Evolutionary conservation across 305 asterid genomes (phyloP).

Genomic region (Plantago rigida): DNA sequence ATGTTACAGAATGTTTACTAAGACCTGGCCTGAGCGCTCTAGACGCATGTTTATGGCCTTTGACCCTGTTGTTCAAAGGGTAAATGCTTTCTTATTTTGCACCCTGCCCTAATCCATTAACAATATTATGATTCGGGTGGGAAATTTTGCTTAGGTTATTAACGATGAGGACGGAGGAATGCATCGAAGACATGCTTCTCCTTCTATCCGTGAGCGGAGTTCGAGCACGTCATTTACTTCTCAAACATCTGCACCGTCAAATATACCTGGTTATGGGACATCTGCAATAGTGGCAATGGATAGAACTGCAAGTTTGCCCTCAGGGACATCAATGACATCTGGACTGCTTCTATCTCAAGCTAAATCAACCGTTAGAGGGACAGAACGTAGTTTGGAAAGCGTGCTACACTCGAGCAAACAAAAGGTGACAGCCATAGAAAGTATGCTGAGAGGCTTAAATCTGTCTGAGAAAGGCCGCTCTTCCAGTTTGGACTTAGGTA

Average conservation of each 20-base stretch:
- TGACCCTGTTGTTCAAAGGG: conserved; percentile 97
- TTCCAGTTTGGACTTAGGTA: conserved; percentile 99
- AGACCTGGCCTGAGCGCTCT: conserved; percentile 98
- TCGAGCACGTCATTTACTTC: conserved; percentile 49
- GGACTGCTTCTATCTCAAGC: conserved; percentile 71
- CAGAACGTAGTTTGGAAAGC: conserved; percentile 92
- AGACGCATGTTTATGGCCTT: conserved; percentile 77
- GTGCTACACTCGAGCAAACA: conserved; percentile 93
- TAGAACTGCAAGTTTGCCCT: conserved; percentile 65
- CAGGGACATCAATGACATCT: conserved; percentile 64
- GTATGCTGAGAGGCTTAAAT: conserved; percentile 89
- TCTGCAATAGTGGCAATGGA: conserved; percentile 98
- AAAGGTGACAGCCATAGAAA: conserved; percentile 94
- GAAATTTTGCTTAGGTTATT: conserved; percentile 51
- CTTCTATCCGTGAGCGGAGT: conserved; percentile 86
- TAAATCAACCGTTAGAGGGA: conserved; percentile 51
- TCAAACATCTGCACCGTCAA: conserved; percentile 60
- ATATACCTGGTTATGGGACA: conserved; percentile 86
- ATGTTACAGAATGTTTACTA: conserved; percentile 86
- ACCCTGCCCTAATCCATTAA: conserved; percentile 2
- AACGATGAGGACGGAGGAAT: conserved; percentile 97
- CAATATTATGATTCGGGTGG: conserved; percentile 1
- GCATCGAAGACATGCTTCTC: conserved; percentile 92
- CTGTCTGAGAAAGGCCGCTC: conserved; percentile 70
- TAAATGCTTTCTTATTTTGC: conserved; percentile 28